A percentile compares a stretch with the other conserved stretches of the same genome.
These are phyloP conservation scores for Vaucheria bursata DNA, from an alignment of 352 stramenopile genomes.

Conservation along the genomic window DNA sequence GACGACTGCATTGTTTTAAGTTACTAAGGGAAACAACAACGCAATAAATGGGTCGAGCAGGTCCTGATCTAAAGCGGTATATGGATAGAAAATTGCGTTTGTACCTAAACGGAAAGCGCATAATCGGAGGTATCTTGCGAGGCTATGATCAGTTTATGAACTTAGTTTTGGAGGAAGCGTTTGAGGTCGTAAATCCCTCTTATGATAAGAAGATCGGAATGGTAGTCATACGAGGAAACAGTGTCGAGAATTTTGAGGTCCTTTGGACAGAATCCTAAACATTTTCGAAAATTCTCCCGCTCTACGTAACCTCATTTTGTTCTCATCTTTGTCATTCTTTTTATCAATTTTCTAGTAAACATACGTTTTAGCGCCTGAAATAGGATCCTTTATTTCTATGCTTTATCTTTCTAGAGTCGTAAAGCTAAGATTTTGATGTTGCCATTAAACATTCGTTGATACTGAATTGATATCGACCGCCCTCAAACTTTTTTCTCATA, in stretches of 20 bases:
- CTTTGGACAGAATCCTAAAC: constrained; percentile 14
- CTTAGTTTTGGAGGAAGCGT: constrained; percentile 75
- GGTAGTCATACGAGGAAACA: constrained; percentile 60
- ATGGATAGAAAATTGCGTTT: constrained; percentile 82
- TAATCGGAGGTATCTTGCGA: constrained; percentile 70
- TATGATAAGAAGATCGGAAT: constrained; percentile 76
- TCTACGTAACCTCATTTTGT: too few species aligned
- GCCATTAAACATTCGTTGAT: too few species aligned
- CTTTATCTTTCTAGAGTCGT: too few species aligned
- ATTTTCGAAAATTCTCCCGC: background rate
- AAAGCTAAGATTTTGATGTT: too few species aligned
- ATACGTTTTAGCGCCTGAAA: too few species aligned
- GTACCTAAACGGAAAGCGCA: constrained; percentile 80
- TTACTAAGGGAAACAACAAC: too few species aligned
- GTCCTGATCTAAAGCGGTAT: constrained; percentile 47
- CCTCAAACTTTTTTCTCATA: too few species aligned
- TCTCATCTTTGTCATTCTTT: too few species aligned
- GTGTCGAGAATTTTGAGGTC: constrained; percentile 50
- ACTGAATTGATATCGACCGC: too few species aligned
- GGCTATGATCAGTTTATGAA: constrained; percentile 90
- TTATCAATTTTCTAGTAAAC: too few species aligned
- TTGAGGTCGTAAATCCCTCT: constrained; percentile 69
- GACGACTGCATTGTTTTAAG: too few species aligned
- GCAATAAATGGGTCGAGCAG: constrained; percentile 7
- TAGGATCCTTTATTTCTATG: too few species aligned